Conservation (phyloP, 1,284 basidiomycete genomes). For the Cryptococcus sp. region DNA sequence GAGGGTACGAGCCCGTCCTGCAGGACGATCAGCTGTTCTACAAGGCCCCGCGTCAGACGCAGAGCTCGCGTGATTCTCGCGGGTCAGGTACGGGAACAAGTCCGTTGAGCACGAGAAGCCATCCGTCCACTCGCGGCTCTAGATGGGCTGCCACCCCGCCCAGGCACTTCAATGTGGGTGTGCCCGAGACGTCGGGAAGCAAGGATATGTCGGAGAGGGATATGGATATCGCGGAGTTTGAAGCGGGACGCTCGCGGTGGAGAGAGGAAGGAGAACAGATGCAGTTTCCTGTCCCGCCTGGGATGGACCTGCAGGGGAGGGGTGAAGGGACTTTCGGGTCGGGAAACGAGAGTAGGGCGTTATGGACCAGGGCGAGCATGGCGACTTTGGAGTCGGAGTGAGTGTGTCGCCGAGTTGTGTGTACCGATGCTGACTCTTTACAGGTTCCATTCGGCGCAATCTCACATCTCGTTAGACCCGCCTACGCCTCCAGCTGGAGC, state of each 20-base stretch:
- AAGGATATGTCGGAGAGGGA: slow-evolving; percentile 1
- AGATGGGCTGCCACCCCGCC: neutral
- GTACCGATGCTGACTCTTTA: neutral
- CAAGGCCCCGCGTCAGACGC: slow-evolving; percentile 2
- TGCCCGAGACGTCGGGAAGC: slow-evolving; percentile 13
- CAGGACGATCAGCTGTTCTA: slow-evolving; percentile 17
- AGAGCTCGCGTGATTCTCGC: slow-evolving; percentile 1
- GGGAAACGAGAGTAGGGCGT: neutral
- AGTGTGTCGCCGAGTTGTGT: neutral
- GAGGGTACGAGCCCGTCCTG: slow-evolving; percentile 12
- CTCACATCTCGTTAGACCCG: neutral
- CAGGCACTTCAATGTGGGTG: slow-evolving; percentile 9
- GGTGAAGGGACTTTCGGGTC: slow-evolving; percentile 7
- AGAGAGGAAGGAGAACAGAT: slow-evolving; percentile 9
- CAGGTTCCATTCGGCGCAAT: slow-evolving; percentile 12
- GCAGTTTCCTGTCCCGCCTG: slow-evolving; percentile 16
- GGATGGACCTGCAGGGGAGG: slow-evolving; percentile 1
- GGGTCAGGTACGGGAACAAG: neutral
- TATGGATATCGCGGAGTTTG: slow-evolving; percentile 5
- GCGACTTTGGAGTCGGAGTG: slow-evolving; percentile 6
- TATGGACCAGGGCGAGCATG: neutral
- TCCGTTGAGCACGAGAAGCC: neutral
- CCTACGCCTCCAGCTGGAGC: neutral
- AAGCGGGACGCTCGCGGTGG: neutral
- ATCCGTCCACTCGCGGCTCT: neutral